These are phyloP conservation scores for Tardiomyces depauwii DNA, from an alignment of 1,139 yeast species.

Conservation along the genomic window DNA sequence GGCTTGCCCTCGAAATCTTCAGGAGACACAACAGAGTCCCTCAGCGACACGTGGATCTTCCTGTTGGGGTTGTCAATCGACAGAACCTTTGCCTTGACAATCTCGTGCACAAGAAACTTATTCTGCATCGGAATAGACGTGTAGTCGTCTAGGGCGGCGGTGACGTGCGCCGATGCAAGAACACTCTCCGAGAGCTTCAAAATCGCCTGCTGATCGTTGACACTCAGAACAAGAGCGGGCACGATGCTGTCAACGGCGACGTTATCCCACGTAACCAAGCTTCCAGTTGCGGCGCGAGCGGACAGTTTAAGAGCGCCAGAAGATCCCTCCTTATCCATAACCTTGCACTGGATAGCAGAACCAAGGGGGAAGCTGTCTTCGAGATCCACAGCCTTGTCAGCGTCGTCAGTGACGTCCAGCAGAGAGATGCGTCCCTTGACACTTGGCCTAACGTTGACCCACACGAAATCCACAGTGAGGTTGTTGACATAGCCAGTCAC, in stretches of 20 bases:
- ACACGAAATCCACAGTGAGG: constrained; percentile 40
- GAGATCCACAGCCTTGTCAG: constrained; percentile 38
- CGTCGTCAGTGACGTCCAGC: constrained; percentile 52
- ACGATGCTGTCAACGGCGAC: constrained; percentile 45
- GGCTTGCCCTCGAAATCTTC: constrained; percentile 25
- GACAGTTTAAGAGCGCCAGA: background rate
- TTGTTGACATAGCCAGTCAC: constrained; percentile 45
- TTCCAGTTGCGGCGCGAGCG: background rate
- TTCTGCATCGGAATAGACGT: constrained; percentile 36
- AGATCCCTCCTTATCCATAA: constrained; percentile 37
- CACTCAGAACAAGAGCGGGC: constrained; percentile 57
- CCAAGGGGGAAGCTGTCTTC: constrained; percentile 59
- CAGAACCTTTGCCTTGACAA: constrained; percentile 51
- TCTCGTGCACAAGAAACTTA: constrained; percentile 43
- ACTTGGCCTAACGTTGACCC: constrained; percentile 63
- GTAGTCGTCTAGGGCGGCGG: constrained; percentile 73
- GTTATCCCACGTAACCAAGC: constrained; percentile 26
- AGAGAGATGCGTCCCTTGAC: constrained; percentile 58
- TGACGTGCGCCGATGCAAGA: constrained; percentile 52
- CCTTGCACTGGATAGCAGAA: constrained; percentile 50
- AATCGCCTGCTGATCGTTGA: constrained; percentile 12
- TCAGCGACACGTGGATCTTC: constrained; percentile 54
- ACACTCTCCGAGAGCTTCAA: constrained; percentile 8
- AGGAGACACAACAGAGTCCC: constrained; percentile 29
- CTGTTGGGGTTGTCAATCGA: constrained; percentile 42